Conservation (phyloP, 768 basidiomycete genomes). For the Leccinum obscurum region DNA sequence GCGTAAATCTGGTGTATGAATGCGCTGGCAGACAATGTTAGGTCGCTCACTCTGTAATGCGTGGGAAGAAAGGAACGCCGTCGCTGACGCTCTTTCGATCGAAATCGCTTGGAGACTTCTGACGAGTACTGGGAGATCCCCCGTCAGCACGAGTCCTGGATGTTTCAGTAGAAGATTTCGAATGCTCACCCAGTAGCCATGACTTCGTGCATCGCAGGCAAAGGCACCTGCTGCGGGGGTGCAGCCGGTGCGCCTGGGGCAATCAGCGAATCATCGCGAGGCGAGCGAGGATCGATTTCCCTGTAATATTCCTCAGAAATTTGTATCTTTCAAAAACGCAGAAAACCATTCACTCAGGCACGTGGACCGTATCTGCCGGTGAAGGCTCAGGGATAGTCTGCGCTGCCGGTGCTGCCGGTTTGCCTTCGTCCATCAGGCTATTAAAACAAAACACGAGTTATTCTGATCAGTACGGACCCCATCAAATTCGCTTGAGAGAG, state of each 20-base stretch:
- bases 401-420: conserved; percentile 9
- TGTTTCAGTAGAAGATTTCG: too few species aligned
- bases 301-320: conserved; percentile 11
- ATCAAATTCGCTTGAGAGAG: not conserved
- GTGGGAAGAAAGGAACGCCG: conserved; percentile 11
- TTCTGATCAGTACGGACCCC: not conserved
- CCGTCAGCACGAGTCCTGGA: not conserved
- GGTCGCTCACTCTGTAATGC: conserved; percentile 28
- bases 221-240: conserved; percentile 27
- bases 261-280: conserved; percentile 32
- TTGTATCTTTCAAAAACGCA: not conserved
- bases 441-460: not conserved
- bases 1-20: not conserved
- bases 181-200: conserved; percentile 25
- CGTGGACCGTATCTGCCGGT: conserved; percentile 30
- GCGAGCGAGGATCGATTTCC: conserved; percentile 31
- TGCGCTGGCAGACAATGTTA: too few species aligned
- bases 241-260: conserved; percentile 12
- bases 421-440: conserved; percentile 28
- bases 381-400: conserved; percentile 19
- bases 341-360: conserved; percentile 29
- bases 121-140: conserved; percentile 15
- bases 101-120: conserved; percentile 19
- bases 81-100: conserved; percentile 18
- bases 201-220: conserved; percentile 37